Base-by-base conservation (phyloP, 257 asterid genomes). In the Scutellaria minor region DNA sequence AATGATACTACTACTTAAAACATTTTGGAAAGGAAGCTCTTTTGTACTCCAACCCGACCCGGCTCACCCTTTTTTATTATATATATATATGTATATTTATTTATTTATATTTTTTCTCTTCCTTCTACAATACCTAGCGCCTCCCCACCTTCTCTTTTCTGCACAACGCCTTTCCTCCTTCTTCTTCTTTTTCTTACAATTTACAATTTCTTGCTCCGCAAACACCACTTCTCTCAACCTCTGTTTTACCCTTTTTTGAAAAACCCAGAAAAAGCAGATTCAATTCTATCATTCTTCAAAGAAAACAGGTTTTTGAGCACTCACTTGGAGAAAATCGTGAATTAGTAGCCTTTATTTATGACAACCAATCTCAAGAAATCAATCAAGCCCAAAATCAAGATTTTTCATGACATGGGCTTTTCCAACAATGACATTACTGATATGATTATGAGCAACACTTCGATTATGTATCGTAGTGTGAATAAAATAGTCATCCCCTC, bases 351-450 rank as follows among this genome's bases (percentile, higher is more conserved):
- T 62, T 15, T 13, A 0, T 12, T 84, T 39, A 24, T 81, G 7
- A 14, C 60, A 2, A 35, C 73, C 2, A 42, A 47, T 50, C 66
- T 84, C 47, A 80, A 77, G 24, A 76, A 58, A 5, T 58, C 77
- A 41, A 53, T 78, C 50, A 71, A 75, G 78, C 86, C 82, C 54
- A 85, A 80, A 81, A 77, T 82, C 56, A 44, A 80, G 73, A 61
- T 69, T 69, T 57, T 82, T 35, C 82, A 78, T 37, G 75, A 57
- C 1, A 14, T 77, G 5, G 78, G 71, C 51, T 8, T 71, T 18
- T 41, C 81, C 13, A 6, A 51, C 45, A 2, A 48, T 2, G 86
- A 64, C 2, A 67, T 79, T 35, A 82, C 70, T 14, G 70, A 72
- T 31, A 63, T 85, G 10, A 39, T 80, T 48, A 9, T 83, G 10